These are phyloP conservation scores for Narthecium ossifragum DNA, from an alignment of 106 monocot genomes.

Conservation along the genomic window DNA sequence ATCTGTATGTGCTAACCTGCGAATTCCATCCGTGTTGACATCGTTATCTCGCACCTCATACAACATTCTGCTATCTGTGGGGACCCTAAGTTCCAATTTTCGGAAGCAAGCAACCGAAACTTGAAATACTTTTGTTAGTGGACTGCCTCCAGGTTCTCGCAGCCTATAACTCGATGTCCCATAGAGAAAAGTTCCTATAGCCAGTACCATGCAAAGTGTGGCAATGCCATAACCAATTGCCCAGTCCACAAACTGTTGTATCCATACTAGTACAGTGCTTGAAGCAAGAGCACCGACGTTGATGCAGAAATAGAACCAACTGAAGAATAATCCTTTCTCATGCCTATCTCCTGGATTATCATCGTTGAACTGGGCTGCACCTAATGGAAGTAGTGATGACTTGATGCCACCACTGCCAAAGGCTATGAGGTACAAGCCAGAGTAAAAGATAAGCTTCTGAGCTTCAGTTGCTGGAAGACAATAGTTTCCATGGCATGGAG, in stretches of 20 bases:
- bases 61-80: neutral
- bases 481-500: neutral
- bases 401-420: slow-evolving; percentile 19
- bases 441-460: slow-evolving; percentile 4
- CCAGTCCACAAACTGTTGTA: slow-evolving; percentile 18
- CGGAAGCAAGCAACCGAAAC: slow-evolving; percentile 10
- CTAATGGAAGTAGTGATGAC: slow-evolving; percentile 14
- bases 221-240: slow-evolving; percentile 17
- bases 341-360: slow-evolving; percentile 9
- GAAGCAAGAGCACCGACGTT: slow-evolving; percentile 12
- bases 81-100: neutral
- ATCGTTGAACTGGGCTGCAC: slow-evolving; percentile 29
- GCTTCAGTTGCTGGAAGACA: neutral
- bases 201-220: slow-evolving; percentile 8
- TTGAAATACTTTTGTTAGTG: slow-evolving; percentile 10
- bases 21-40: neutral
- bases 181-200: slow-evolving; percentile 2
- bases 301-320: slow-evolving; percentile 21
- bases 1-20: slow-evolving; percentile 3
- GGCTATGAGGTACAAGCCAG: slow-evolving; percentile 22
- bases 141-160: slow-evolving; percentile 7
- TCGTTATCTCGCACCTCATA: slow-evolving; percentile 1
- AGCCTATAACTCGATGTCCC: slow-evolving; percentile 7
- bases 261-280: slow-evolving; percentile 18
- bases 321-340: slow-evolving; percentile 16